These are phyloP conservation scores for Apiotrichum mycotoxinovorans DNA, from an alignment of 1,284 basidiomycete species.

Conservation along the genomic window DNA sequence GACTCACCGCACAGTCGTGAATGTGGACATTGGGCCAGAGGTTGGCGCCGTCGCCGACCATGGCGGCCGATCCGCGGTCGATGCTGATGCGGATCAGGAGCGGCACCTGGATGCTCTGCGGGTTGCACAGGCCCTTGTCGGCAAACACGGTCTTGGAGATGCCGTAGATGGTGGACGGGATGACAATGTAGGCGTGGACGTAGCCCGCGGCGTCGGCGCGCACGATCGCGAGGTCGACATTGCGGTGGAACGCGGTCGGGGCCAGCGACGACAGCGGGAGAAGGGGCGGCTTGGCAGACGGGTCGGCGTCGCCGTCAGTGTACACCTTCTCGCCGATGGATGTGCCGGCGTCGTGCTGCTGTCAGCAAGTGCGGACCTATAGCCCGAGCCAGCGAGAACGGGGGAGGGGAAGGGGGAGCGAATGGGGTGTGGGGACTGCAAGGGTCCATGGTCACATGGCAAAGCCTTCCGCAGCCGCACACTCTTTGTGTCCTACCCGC, in stretches of 20 bases:
- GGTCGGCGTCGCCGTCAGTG: slow-evolving; percentile 34
- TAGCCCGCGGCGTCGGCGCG: slow-evolving; percentile 39
- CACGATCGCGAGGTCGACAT: slow-evolving; percentile 42
- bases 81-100: slow-evolving; percentile 38
- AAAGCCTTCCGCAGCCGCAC: too few relatives aligned
- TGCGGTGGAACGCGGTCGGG: slow-evolving; percentile 31
- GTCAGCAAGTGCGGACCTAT: too few relatives aligned
- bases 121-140: slow-evolving; percentile 40
- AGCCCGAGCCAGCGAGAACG: too few relatives aligned
- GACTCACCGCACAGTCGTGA: slow-evolving; percentile 16
- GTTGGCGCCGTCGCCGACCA: slow-evolving; percentile 44
- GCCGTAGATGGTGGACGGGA: slow-evolving; percentile 51
- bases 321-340: slow-evolving; percentile 31
- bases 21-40: slow-evolving; percentile 26
- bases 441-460: too few relatives aligned
- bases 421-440: too few relatives aligned
- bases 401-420: background rate
- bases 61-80: slow-evolving; percentile 41
- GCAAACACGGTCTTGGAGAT: slow-evolving; percentile 35
- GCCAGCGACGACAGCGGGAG: slow-evolving; percentile 37
- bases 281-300: slow-evolving; percentile 32
- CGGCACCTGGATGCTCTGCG: slow-evolving; percentile 42
- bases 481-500: too few relatives aligned
- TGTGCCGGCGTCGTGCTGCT: slow-evolving; percentile 3
- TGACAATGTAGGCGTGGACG: slow-evolving; percentile 46